Evolutionary conservation across 164 flowering plant genomes (phyloP), one percentile per base, ranked within the genome.

Genomic region (Liquidambar formosana): DNA sequence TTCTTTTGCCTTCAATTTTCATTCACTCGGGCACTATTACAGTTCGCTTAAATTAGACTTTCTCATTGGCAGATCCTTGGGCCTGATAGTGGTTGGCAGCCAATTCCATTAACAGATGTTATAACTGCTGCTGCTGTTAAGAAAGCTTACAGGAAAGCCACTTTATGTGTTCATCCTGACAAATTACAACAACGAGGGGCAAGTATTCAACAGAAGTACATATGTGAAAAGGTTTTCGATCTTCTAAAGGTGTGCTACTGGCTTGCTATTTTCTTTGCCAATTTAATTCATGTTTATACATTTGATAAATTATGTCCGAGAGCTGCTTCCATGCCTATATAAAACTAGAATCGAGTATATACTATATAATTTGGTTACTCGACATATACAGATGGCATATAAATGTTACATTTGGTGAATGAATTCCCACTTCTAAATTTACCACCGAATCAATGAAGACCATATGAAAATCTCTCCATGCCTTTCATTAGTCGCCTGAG

Each of bases 91-190:
- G 98, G 99, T 59, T 95, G 99, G 99, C 92, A 93, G 72, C 92
- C 98, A 38, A 63, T 93, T 63, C 92, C 97, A 48, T 64, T 95
- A 38, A 91, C 97, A 33, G 98, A 91, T 49, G 89, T 95, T 18
- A 91, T 95, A 81, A 95, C 97, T 54, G 75, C 94, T 71, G 89
- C 77, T 72, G 94, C 97, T 62, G 99, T 90, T 6, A 95, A 91
- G 80, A 91, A 81, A 77, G 96, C 97, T 71, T 95, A 95, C 81
- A 82, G 96, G 70, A 95, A 88, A 75, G 97, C 99, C 66, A 87
- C 97, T 66, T 93, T 93, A 3, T 91, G 92, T 78, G 96, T 95
- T 56, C 99, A 95, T 80, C 97, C 97, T 66, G 99, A 95, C 78
- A 95, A 95, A 77, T 74, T 95, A 73, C 99, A 93, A 72, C 99